phyloP scores from a whole-genome alignment of 306 rosid species.

The Clitoria ternatea region DNA sequence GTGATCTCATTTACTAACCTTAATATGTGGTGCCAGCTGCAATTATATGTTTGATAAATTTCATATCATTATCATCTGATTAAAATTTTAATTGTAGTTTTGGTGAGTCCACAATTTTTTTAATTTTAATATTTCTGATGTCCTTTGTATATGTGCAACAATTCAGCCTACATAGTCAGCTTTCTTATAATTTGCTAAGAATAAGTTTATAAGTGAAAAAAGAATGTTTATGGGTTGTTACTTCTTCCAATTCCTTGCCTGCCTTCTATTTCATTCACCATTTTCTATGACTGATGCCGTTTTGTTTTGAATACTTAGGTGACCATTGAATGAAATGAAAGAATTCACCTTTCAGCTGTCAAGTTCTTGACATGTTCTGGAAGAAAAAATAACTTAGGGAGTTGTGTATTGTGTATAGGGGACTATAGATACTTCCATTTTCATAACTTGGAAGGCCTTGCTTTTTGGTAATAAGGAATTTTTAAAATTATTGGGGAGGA shows the following conservation, averaged over 20 bases:
- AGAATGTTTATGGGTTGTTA: background rate
- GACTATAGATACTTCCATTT: background rate
- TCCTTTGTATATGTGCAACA: background rate
- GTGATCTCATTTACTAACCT: background rate
- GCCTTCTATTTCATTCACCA: background rate
- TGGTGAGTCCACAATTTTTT: background rate
- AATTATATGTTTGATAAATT: background rate
- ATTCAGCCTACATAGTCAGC: background rate
- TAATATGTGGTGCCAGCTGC: background rate
- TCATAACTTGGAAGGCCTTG: background rate
- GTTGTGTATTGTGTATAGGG: background rate
- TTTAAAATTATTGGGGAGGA: background rate
- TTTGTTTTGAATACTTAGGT: background rate
- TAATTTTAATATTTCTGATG: background rate
- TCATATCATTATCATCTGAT: background rate
- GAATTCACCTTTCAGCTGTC: background rate
- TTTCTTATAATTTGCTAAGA: background rate
- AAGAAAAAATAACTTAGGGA: background rate
- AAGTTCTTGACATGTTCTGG: background rate
- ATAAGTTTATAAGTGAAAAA: background rate
- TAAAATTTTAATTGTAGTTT: background rate
- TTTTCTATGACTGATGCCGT: background rate
- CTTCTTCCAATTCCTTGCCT: background rate
- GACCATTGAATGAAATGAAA: background rate
- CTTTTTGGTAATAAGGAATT: background rate